Evolutionary conservation across 306 rosid species (phyloP).

Genomic region (Arachis stenosperma): DNA sequence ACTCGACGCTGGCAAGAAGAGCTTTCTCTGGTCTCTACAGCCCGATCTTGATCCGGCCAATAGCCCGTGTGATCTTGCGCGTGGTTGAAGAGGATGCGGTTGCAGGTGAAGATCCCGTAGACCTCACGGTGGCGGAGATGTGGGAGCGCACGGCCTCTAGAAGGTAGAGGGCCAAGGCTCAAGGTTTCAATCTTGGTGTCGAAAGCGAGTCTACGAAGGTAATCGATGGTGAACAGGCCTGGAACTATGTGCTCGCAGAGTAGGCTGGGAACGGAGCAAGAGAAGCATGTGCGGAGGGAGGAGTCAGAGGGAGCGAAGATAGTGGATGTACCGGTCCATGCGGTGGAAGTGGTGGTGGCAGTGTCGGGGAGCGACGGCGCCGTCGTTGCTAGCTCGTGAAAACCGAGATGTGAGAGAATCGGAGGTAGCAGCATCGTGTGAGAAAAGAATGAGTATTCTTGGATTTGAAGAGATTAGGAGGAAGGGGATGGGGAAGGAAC

Average conservation of each 20-base stretch:
- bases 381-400: conserved; percentile 61
- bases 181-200: conserved; percentile 71
- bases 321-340: conserved; percentile 71
- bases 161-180: conserved; percentile 33
- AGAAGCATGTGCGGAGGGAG: no score
- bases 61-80: no score
- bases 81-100: no score
- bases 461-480: neutral
- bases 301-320: neutral
- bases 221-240: conserved; percentile 64
- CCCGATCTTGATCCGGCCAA: no score
- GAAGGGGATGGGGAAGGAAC: no score
- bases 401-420: conserved; percentile 71
- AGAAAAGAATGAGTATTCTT: conserved; percentile 59
- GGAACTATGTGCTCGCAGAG: conserved; percentile 73
- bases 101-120: no score
- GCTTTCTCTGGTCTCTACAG: no score
- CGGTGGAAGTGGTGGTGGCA: conserved; percentile 21
- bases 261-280: conserved; percentile 37
- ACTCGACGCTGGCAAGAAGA: no score
- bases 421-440: conserved; percentile 62
- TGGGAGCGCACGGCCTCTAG: conserved; percentile 57
- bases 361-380: conserved; percentile 61
- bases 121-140: conserved; percentile 50
- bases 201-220: conserved; percentile 59